A percentile compares a stretch with the other conserved stretches of the same genome.
Evolutionary conservation across 225 moss, liverwort and hornwort genomes (phyloP).

Genomic region (Pseudoscleropodium purum): DNA sequence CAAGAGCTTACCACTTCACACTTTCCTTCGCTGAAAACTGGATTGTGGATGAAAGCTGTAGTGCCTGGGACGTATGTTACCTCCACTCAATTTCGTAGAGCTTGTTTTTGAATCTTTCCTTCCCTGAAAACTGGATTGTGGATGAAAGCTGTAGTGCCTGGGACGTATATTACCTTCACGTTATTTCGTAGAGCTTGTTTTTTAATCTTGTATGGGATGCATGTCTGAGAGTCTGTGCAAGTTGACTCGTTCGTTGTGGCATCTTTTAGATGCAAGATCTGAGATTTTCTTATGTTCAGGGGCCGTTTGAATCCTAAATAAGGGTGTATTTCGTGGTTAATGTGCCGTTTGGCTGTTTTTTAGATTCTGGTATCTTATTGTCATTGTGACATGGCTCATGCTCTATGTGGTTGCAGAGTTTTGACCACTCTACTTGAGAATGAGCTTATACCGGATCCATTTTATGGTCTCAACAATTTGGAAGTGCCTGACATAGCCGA

Average conservation of each 20-base stretch:
- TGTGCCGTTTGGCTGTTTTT: not conserved
- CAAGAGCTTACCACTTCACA: constrained; percentile 62
- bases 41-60: constrained; percentile 73
- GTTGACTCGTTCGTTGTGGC: not conserved
- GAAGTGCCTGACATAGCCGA: constrained; percentile 79
- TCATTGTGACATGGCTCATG: not conserved
- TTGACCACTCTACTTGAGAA: constrained; percentile 79
- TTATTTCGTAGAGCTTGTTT: not conserved
- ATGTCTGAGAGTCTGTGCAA: not conserved
- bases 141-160: constrained; percentile 89
- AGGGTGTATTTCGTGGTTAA: not conserved
- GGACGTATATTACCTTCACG: constrained; percentile 49
- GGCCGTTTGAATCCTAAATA: not conserved
- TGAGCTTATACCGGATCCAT: constrained; percentile 73
- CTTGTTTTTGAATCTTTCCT: constrained; percentile 11
- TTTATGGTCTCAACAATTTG: constrained; percentile 86
- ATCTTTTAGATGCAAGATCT: not conserved
- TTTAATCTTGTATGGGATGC: not conserved
- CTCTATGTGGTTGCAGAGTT: constrained; percentile 35
- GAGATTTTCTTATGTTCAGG: not conserved
- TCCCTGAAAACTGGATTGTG: constrained; percentile 27
- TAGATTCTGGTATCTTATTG: not conserved
- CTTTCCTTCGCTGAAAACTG: constrained; percentile 22
- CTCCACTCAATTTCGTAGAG: not conserved
- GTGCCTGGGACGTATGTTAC: constrained; percentile 85